Base-by-base conservation (phyloP, 83 land plant genomes). In the Picea abies region DNA sequence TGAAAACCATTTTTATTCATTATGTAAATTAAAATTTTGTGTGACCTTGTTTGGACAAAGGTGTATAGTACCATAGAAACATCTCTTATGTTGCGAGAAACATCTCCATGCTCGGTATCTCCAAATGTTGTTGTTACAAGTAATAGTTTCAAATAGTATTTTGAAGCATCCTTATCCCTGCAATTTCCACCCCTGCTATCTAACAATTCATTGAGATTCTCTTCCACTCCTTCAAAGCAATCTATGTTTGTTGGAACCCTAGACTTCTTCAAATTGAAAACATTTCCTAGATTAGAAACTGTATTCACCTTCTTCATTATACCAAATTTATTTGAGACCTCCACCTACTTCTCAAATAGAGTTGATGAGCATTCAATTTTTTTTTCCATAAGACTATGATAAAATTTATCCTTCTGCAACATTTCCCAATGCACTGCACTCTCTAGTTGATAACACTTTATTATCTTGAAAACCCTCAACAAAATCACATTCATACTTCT, bases 91-190 rank as follows among this genome's bases (percentile, higher is more conserved):
- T 35, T 35, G 78, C 89, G 94, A 87, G 87, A 81, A 47, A 92
- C 86, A 68, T 87, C 96, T 23, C 91, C 93, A 77, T 88, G 86
- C 12, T 58, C 63, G 41, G 80, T 80, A 85, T 89, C 88, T 29
- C 96, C 96, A 37, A 91, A 92, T 58, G 96, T 92, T 56, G 96
- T 90, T 52, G 96, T 94, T 1, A 95, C 85, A 64, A 94, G 83
- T 75, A 97, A 87, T 72, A 97, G 96, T 91, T 95, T 97, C 87
- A 97, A 85, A 77, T 97, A 97, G 10, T 90, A 91, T 87, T 82
- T 95, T 49, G 95, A 67, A 16, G 91, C 88, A 86, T 95, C 99
- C 87, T 90, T 92, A 29, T 90, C 80, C 77, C 87, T 92, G 82
- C 87, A 86, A 25, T 95, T 87, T 17, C 99, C 98, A 7, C 98